Base-by-base conservation (phyloP, 2,329 filamentous ascomycete genomes). In the Epichloe bromicola region DNA sequence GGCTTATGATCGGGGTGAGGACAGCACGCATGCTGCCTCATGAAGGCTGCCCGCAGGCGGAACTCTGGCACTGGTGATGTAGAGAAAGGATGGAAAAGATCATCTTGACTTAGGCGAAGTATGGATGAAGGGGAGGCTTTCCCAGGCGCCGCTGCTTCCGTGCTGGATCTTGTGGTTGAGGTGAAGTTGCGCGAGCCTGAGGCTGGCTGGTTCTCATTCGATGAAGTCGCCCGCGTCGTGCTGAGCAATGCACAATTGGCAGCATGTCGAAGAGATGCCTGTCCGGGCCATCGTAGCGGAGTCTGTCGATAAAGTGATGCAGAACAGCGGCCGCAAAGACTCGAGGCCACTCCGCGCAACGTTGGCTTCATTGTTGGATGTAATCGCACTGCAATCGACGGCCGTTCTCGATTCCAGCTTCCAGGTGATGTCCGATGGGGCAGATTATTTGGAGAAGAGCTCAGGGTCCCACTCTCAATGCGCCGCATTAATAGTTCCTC, bases 71-170 rank as follows among this genome's bases (percentile, higher is more conserved):
- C 86, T 8, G 94, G 93, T 14, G 93, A 98, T 56, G 84, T 76
- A 37, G 88, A 87, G 67, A 93, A 95, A 10, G 88, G 82, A 68
- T 98, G 91, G 74, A 97, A 98, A 51, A 98, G 83, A 64, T 96
- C 85, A 69, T 94, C 82, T 48, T 82, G 76, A 56, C 74, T 74
- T 26, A 95, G 75, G 45, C 60, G 63, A 23, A 64, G 53, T 17
- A 58, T 57, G 8, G 64, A 50, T 1, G 61, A 33, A 11, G 59
- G 51, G 6, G 60, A 48, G 11, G 52, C 51, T 23, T 58, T 58
- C n/a, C 53, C 58, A n/a, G 57, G 46, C 10, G 61, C 57, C 14
- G 58, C 55, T 36, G 64, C 62, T 51, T 66, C 63, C 2, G 59
- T 58, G 12, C 57, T 56, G 4, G 49, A 48, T 6, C 54, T 58